Base-by-base conservation (phyloP, 2,329 filamentous ascomycete species). In the Neospermospora avenae region DNA sequence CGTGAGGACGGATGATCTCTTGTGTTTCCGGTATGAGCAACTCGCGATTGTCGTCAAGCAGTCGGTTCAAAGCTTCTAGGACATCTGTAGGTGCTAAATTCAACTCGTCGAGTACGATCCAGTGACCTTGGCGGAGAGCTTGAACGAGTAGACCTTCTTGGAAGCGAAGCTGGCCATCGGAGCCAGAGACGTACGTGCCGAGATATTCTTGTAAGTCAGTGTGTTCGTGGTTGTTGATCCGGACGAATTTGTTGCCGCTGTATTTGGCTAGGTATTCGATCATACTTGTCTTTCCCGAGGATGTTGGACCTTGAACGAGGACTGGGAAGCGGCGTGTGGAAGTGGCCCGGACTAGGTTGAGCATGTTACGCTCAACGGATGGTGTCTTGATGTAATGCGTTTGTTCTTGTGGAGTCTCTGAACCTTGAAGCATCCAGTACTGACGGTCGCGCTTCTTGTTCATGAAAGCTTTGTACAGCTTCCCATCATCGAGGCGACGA, bases 181-280 rank as follows among this genome's bases (percentile, higher is more conserved):
- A 77, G 24, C 88, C 90, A 2, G 95, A 97, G 1, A 96, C 80
- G 68, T 99, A 99, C 0, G 92, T 96, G 18, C 95, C 95, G 5
- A 99, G 78, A 70, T 99, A 99, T 72, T 99, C 96, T 74, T 99
- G 95, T 39, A 99, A 79, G 74, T 99, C 95, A 0, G 95, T 99
- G 71, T 99, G 95, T 72, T 99, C 96, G 75, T 99, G 95, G 68
- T 99, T 99, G 77, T 99, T 99, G 79, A 99, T 99, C 62, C 95
- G 86, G 45, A 99, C 92, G 71, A 98, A 99, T 71, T 90, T 95
- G 73, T 99, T 96, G 3, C 96, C 95, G 31, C 92, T 98, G 58
- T 90, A 89, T 70, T 96, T 95, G n/a, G 96, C 93, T 39, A 99
- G 82, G 72, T 96, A 97, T 75, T 98, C 93, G 44, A 99, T 96